A percentile compares a stretch with the other conserved stretches of the same genome.
Evolutionary conservation across 2,329 filamentous ascomycete species (phyloP).

Genomic region (Colletotrichum spaethianum): DNA sequence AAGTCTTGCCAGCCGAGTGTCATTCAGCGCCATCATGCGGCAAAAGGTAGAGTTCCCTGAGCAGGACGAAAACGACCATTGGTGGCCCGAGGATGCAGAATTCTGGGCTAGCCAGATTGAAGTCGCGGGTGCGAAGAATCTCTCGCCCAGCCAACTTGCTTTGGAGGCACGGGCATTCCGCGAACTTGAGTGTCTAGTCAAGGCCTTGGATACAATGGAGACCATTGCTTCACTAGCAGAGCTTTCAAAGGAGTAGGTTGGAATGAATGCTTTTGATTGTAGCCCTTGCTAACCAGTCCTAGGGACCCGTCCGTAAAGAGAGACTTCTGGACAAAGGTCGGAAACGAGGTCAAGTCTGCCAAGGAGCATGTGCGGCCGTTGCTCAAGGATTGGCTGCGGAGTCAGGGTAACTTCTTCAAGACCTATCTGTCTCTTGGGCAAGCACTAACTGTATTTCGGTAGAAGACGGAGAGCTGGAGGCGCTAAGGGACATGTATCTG

Average conservation of each 20-base stretch:
- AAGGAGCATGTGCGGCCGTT: slow-evolving; percentile 72
- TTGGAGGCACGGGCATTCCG: slow-evolving; percentile 74
- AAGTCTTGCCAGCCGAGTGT: slow-evolving; percentile 65
- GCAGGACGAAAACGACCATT: slow-evolving; percentile 50
- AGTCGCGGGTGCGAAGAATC: slow-evolving; percentile 52
- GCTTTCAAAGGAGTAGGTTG: slow-evolving; percentile 65
- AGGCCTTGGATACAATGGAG: slow-evolving; percentile 77
- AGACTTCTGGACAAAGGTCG: slow-evolving; percentile 69
- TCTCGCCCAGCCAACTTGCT: slow-evolving; percentile 59
- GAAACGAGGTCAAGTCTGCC: slow-evolving; percentile 66
- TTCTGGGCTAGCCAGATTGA: slow-evolving; percentile 58
- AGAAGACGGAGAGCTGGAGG: slow-evolving; percentile 65
- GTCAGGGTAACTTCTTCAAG: slow-evolving; percentile 64
- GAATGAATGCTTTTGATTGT: background rate
- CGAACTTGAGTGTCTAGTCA: slow-evolving; percentile 78
- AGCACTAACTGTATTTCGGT: slow-evolving; percentile 1
- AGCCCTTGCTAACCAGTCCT: slow-evolving; percentile 46
- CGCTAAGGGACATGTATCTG: slow-evolving; percentile 83
- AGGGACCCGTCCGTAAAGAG: slow-evolving; percentile 56
- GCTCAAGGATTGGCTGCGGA: slow-evolving; percentile 75
- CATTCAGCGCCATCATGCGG: slow-evolving; percentile 64
- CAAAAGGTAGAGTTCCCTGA: slow-evolving; percentile 55
- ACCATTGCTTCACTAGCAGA: slow-evolving; percentile 72
- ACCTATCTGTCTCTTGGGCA: background rate
- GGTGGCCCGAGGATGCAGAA: slow-evolving; percentile 55